phyloP scores from a whole-genome alignment of 305 asterid genomes.

The Rubia occidens region DNA sequence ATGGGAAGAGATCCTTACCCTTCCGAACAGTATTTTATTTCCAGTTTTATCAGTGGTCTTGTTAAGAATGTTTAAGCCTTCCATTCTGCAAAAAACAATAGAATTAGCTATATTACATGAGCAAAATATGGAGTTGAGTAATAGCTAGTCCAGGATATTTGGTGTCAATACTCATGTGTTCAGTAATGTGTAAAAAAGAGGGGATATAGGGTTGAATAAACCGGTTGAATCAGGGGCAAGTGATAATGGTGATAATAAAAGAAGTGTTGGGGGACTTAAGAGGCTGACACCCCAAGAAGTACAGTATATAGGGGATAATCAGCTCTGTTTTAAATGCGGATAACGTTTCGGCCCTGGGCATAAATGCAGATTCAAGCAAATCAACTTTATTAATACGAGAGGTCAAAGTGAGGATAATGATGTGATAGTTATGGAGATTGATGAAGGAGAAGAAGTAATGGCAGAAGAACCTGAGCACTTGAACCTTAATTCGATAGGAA shows the following conservation, averaged over 20 bases:
- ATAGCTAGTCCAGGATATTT: too few species aligned
- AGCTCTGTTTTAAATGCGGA: not conserved
- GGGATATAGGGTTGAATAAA: too few species aligned
- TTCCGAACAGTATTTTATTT: not conserved
- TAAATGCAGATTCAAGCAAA: not conserved
- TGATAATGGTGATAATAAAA: too few species aligned
- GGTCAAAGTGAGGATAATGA: not conserved
- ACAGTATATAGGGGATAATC: not conserved
- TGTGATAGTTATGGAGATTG: not conserved
- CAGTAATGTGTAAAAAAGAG: too few species aligned
- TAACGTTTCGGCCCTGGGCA: not conserved
- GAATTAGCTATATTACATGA: too few species aligned
- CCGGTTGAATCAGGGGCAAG: too few species aligned
- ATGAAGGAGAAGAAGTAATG: not conserved
- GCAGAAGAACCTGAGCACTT: not conserved
- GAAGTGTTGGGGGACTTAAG: too few species aligned
- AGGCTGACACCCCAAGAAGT: not conserved
- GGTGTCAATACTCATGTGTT: too few species aligned
- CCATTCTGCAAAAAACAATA: too few species aligned
- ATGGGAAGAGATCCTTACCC: not conserved
- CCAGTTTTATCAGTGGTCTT: not conserved
- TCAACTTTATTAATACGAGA: not conserved
- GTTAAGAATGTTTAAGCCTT: too few species aligned
- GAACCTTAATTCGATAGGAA: not conserved
- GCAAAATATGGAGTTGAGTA: too few species aligned